Percentiles rank a stretch among this genome's conserved stretches.
Conservation (phyloP, 495 filamentous ascomycete genomes). For the Penicillium macrosclerotiorum region DNA sequence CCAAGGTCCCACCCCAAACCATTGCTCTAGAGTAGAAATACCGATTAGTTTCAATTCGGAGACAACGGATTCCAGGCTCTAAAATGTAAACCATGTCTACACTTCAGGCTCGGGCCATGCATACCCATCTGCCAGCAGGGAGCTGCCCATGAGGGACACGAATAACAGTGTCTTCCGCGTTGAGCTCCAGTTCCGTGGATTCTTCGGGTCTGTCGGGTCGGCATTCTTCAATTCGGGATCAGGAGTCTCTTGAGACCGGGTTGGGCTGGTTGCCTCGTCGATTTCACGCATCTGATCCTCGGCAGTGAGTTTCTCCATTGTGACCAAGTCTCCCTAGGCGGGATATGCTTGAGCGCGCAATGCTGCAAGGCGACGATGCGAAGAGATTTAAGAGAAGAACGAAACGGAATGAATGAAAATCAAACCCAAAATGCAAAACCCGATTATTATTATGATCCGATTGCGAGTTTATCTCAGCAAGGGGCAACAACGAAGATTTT, state of each 20-base stretch:
- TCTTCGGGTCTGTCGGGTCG: slow-evolving; percentile 12
- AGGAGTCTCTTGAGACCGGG: slow-evolving; percentile 6
- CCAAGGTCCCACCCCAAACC: slow-evolving; percentile 50
- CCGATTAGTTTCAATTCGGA: slow-evolving; percentile 6
- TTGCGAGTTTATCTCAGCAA: too few species aligned
- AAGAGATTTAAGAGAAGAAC: too few species aligned
- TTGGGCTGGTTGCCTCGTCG: slow-evolving; percentile 5
- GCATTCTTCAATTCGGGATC: slow-evolving; percentile 9
- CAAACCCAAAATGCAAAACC: too few species aligned
- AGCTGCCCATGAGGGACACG: slow-evolving; percentile 35
- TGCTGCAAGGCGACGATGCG: too few species aligned
- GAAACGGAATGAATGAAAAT: too few species aligned
- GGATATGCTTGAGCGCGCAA: too few species aligned
- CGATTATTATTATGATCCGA: too few species aligned
- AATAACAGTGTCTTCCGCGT: slow-evolving; percentile 35
- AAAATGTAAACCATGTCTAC: too few species aligned
- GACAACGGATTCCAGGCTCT: too few species aligned
- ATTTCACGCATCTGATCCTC: slow-evolving; percentile 12
- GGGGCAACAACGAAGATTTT: slow-evolving; percentile 1
- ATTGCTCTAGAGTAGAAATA: slow-evolving; percentile 30
- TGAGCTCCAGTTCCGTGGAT: slow-evolving; percentile 29
- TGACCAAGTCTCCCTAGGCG: not conserved
- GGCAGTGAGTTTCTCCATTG: slow-evolving; percentile 15
- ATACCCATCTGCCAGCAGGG: slow-evolving; percentile 38
- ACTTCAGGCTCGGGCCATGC: slow-evolving; percentile 8